Conservation (phyloP, 805 yeast species). For the Yarrowia hollandica region DNA sequence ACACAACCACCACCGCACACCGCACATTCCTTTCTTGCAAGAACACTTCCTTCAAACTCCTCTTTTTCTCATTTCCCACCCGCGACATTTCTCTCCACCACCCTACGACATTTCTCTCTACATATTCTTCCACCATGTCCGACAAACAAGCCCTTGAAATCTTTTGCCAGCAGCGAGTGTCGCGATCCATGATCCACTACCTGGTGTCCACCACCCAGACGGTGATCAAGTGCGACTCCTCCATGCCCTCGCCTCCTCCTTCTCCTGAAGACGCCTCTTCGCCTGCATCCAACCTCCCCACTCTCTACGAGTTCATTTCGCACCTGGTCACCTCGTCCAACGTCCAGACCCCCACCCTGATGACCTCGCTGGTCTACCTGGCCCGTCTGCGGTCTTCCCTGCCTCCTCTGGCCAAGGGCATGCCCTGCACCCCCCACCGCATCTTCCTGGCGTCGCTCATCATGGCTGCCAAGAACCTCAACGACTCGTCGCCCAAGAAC, state of each 20-base stretch:
- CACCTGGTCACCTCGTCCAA: conserved; percentile 75
- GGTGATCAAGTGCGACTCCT: conserved; percentile 44
- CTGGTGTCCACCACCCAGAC: conserved; percentile 46
- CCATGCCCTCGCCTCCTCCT: conserved; percentile 33
- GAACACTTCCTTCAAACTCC: too few relatives aligned
- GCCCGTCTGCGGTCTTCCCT: conserved; percentile 72
- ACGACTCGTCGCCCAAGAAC: conserved; percentile 92
- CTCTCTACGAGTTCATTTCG: conserved; percentile 57
- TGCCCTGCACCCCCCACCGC: conserved; percentile 86
- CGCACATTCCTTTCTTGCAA: not conserved
- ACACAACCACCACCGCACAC: not conserved
- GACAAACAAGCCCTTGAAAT: conserved; percentile 44
- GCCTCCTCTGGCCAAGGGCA: conserved; percentile 87
- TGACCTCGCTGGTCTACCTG: conserved; percentile 86
- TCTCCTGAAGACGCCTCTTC: conserved; percentile 28
- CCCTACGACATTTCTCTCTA: too few relatives aligned
- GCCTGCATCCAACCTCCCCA: conserved; percentile 33
- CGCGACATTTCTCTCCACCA: too few relatives aligned
- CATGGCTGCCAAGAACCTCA: conserved; percentile 86
- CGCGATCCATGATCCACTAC: conserved; percentile 45
- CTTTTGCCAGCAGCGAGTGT: conserved; percentile 46
- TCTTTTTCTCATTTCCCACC: too few relatives aligned
- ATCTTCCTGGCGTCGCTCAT: conserved; percentile 87
- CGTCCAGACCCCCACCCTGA: conserved; percentile 91
- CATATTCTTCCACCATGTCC: too few relatives aligned